These are phyloP conservation scores for Scalesia atractyloides DNA, from an alignment of 129 eudicot genomes.

Conservation along the genomic window DNA sequence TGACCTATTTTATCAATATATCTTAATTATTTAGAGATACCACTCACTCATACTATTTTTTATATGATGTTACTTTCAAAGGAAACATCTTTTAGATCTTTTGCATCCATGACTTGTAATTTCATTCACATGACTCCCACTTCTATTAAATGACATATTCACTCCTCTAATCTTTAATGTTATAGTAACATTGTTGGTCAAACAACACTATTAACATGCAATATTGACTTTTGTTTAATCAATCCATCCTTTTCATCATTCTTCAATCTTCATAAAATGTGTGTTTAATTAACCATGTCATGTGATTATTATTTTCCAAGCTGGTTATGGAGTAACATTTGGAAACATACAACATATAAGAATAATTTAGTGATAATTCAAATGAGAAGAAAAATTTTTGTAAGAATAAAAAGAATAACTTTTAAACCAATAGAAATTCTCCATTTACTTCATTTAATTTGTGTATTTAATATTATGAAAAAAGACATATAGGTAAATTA, in stretches of 20 bases:
- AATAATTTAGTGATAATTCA: no score
- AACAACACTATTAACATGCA: background rate
- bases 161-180: background rate
- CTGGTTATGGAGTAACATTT: no score
- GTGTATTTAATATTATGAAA: no score
- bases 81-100: background rate
- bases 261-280: background rate
- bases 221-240: no score
- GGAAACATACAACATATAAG: no score
- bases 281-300: no score
- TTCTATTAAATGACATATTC: background rate
- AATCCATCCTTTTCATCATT: background rate
- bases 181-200: background rate
- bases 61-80: background rate
- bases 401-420: no score
- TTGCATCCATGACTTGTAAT: background rate
- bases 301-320: no score
- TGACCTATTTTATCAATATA: background rate
- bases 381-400: no score
- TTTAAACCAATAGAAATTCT: no score
- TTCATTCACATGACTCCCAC: conserved; percentile 9
- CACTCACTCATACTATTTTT: background rate
- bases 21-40: background rate
- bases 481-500: no score
- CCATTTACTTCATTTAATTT: no score